A percentile compares a stretch with the other conserved stretches of the same genome.
phyloP scores from a whole-genome alignment of 768 basidiomycete species.

The Xanthoconium stramineum region DNA sequence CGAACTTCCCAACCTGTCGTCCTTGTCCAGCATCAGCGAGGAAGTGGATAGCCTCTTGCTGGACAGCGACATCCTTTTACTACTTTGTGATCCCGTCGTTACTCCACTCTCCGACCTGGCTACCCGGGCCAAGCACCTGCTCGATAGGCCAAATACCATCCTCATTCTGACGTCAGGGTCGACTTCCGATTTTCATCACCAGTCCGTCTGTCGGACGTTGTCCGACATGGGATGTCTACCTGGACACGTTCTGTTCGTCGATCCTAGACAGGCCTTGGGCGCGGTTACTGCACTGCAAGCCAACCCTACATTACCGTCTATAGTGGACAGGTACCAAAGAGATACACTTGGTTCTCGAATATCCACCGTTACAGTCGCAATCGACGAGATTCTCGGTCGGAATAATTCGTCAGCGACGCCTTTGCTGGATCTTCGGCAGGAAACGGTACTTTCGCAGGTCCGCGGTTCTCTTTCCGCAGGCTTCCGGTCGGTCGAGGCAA shows the following conservation, averaged over 20 bases:
- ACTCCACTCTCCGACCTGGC: constrained; percentile 42
- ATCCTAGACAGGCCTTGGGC: constrained; percentile 55
- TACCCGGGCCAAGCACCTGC: constrained; percentile 23
- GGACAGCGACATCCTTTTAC: constrained; percentile 59
- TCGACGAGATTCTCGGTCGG: constrained; percentile 28
- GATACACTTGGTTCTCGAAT: constrained; percentile 59
- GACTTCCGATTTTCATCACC: constrained; percentile 10
- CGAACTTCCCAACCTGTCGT: constrained; percentile 32
- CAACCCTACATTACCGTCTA: constrained; percentile 42
- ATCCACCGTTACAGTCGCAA: constrained; percentile 41
- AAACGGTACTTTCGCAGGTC: constrained; percentile 38
- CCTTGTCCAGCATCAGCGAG: constrained; percentile 14
- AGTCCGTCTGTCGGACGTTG: constrained; percentile 20
- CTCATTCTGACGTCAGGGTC: constrained; percentile 39
- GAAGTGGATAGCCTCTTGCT: constrained; percentile 20
- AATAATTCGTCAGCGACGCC: constrained; percentile 2
- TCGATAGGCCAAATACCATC: constrained; percentile 40
- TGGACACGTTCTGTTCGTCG: constrained; percentile 42
- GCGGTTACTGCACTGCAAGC: constrained; percentile 50
- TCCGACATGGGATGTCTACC: constrained; percentile 26
- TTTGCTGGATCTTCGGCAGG: constrained; percentile 31
- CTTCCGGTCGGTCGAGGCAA: constrained; percentile 27
- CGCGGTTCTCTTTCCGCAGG: constrained; percentile 40
- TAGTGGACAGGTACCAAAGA: constrained; percentile 64
- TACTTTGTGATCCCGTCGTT: constrained; percentile 60